Evolutionary conservation across 2,329 filamentous ascomycete genomes (phyloP).

Genomic region (Aureobasidium namibiae): DNA sequence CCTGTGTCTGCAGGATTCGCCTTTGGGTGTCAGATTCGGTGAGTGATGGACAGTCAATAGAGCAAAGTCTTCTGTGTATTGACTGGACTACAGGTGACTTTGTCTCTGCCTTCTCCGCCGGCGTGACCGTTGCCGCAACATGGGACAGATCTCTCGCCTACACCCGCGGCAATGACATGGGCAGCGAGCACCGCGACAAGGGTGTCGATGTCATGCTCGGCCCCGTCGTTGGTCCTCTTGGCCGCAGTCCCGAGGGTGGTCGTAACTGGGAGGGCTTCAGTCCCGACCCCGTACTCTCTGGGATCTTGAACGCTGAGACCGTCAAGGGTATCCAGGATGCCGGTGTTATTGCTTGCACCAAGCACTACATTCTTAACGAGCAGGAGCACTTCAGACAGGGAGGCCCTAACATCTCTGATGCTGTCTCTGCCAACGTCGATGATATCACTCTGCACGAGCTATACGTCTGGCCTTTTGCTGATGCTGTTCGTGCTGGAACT

Average conservation of each 20-base stretch:
- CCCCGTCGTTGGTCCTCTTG: slow-evolving; percentile 67
- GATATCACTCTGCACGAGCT: slow-evolving; percentile 57
- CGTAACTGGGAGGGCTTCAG: slow-evolving; percentile 66
- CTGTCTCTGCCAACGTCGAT: slow-evolving; percentile 52
- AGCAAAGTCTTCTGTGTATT: background rate
- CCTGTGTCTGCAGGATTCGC: slow-evolving; percentile 82
- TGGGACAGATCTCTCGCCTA: slow-evolving; percentile 68
- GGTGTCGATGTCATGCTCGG: slow-evolving; percentile 68
- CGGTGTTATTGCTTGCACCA: slow-evolving; percentile 75
- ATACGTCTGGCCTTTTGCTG: slow-evolving; percentile 52
- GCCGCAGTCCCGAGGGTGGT: slow-evolving; percentile 58
- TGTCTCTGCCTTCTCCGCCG: slow-evolving; percentile 71
- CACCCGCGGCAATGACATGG: slow-evolving; percentile 64
- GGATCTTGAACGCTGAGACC: slow-evolving; percentile 61
- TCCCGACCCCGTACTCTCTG: slow-evolving; percentile 68
- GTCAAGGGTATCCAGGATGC: slow-evolving; percentile 73
- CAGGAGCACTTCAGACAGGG: slow-evolving; percentile 55
- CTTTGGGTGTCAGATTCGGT: slow-evolving; percentile 67
- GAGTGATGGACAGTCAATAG: slow-evolving; percentile 18
- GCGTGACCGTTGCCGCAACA: slow-evolving; percentile 72
- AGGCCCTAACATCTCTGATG: slow-evolving; percentile 56
- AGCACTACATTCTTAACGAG: slow-evolving; percentile 68
- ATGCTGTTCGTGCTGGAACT: slow-evolving; percentile 43
- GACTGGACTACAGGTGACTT: slow-evolving; percentile 51
- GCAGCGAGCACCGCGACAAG: slow-evolving; percentile 64